phyloP scores from a whole-genome alignment of 768 basidiomycete species.

The Megacollybia marginata region DNA sequence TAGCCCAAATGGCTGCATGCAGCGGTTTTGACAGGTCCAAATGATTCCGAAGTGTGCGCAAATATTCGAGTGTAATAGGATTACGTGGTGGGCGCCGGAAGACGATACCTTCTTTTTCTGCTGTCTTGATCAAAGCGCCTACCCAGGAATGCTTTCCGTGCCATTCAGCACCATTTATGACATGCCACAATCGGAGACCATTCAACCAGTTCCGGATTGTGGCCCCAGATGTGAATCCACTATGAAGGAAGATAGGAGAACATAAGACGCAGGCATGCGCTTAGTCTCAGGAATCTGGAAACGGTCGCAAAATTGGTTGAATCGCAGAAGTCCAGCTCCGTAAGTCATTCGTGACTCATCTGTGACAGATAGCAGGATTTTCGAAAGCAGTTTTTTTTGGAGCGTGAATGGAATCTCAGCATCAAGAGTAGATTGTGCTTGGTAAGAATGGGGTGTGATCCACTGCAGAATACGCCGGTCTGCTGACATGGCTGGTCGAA shows the following conservation, averaged over 20 bases:
- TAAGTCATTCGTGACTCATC: slow-evolving; percentile 12
- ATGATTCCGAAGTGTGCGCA: neutral
- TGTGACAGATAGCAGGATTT: neutral
- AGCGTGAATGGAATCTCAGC: neutral
- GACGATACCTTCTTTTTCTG: neutral
- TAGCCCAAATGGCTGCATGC: slow-evolving; percentile 1
- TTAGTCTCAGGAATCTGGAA: slow-evolving; percentile 10
- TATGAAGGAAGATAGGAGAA: slow-evolving; percentile 16
- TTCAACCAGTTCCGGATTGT: no score
- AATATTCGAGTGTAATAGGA: slow-evolving; percentile 1
- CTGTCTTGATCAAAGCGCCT: no score
- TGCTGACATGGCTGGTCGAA: no score
- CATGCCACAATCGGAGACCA: no score
- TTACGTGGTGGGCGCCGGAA: slow-evolving; percentile 1
- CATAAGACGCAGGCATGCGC: neutral
- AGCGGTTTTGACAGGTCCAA: neutral
- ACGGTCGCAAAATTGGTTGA: slow-evolving; percentile 22
- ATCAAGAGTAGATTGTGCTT: neutral
- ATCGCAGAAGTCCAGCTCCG: slow-evolving; percentile 18
- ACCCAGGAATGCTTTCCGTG: no score
- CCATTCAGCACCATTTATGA: no score
- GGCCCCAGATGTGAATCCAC: neutral
- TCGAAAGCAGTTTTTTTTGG: neutral
- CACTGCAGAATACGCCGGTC: no score
- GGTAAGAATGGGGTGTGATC: no score